A percentile compares a stretch with the other conserved stretches of the same genome.
These are phyloP conservation scores for Fusarium pseudocircinatum DNA, from an alignment of 2,329 filamentous ascomycete species.

Conservation along the genomic window DNA sequence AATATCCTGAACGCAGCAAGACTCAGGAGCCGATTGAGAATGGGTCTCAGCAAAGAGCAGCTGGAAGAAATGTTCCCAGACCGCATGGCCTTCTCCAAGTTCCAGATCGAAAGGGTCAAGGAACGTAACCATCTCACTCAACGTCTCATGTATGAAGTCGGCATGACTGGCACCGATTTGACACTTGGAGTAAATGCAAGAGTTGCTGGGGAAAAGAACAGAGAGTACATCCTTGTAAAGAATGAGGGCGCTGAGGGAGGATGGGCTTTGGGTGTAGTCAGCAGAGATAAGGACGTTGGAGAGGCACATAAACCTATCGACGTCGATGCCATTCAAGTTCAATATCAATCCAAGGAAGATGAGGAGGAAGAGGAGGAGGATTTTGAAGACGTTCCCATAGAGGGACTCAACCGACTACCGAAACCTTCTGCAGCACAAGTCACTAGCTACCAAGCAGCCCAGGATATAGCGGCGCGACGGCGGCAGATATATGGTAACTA, in stretches of 20 bases:
- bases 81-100: slow-evolving; percentile 94
- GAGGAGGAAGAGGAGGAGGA: slow-evolving; percentile 78
- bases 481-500: slow-evolving; percentile 43
- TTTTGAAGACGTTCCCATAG: slow-evolving; percentile 93
- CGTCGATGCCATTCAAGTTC: slow-evolving; percentile 74
- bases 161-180: slow-evolving; percentile 81
- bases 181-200: slow-evolving; percentile 73
- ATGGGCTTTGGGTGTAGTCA: slow-evolving; percentile 95
- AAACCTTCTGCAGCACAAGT: slow-evolving; percentile 55
- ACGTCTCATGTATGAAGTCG: slow-evolving; percentile 91
- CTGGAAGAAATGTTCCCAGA: slow-evolving; percentile 97
- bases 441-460: slow-evolving; percentile 41
- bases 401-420: slow-evolving; percentile 85
- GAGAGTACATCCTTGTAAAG: slow-evolving; percentile 95
- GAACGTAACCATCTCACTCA: slow-evolving; percentile 96
- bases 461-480: slow-evolving; percentile 38
- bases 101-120: slow-evolving; percentile 93
- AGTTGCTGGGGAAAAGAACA: slow-evolving; percentile 84
- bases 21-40: slow-evolving; percentile 85
- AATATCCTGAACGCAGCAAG: slow-evolving; percentile 97
- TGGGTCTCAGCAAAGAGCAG: slow-evolving; percentile 97
- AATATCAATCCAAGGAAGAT: slow-evolving; percentile 66
- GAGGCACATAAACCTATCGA: slow-evolving; percentile 90
- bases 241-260: slow-evolving; percentile 95
- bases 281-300: slow-evolving; percentile 81